Conservation (phyloP, 495 filamentous ascomycete species). For the Hypoxylon perforatum region DNA sequence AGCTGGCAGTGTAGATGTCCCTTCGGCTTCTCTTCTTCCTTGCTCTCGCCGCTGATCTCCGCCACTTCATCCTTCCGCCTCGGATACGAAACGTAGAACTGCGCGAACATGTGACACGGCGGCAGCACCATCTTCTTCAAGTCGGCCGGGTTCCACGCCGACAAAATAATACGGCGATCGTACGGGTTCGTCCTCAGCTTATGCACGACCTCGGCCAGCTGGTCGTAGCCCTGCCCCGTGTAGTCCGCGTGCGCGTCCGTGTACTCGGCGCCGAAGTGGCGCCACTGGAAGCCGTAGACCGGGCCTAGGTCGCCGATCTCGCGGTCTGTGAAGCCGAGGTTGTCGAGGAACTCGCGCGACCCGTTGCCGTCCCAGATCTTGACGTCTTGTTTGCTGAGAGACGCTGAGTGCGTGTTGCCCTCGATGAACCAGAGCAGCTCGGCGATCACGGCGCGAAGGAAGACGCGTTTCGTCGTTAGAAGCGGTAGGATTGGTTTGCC, state of each 20-base stretch:
- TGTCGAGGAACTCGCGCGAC: conserved; percentile 87
- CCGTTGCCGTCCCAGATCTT: conserved; percentile 99
- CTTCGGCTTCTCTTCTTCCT: conserved; percentile 50
- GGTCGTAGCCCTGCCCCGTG: conserved; percentile 87
- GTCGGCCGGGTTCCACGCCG: conserved; percentile 93
- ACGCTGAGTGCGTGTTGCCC: conserved; percentile 78
- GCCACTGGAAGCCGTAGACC: conserved; percentile 99
- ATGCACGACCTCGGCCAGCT: conserved; percentile 85
- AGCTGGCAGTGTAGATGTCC: conserved; percentile 84
- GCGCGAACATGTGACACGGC: conserved; percentile 99
- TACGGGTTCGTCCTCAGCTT: conserved; percentile 85
- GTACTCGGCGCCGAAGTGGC: conserved; percentile 95
- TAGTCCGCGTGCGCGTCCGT: conserved; percentile 83
- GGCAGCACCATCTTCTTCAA: conserved; percentile 91
- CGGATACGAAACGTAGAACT: conserved; percentile 94
- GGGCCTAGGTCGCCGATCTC: conserved; percentile 91
- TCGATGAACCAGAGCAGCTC: conserved; percentile 97
- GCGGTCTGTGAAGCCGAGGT: conserved; percentile 79
- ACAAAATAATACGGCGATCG: conserved; percentile 88
- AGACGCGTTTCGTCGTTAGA: conserved; percentile 96
- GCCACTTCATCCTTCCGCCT: conserved; percentile 20
- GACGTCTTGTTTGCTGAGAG: conserved; percentile 79
- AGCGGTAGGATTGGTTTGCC: conserved; percentile 79
- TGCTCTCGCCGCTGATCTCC: conserved; percentile 41
- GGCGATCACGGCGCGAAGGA: conserved; percentile 86